A percentile compares a stretch with the other conserved stretches of the same genome.
Conservation (phyloP, 768 basidiomycete species). For the Lactarius sp. region DNA sequence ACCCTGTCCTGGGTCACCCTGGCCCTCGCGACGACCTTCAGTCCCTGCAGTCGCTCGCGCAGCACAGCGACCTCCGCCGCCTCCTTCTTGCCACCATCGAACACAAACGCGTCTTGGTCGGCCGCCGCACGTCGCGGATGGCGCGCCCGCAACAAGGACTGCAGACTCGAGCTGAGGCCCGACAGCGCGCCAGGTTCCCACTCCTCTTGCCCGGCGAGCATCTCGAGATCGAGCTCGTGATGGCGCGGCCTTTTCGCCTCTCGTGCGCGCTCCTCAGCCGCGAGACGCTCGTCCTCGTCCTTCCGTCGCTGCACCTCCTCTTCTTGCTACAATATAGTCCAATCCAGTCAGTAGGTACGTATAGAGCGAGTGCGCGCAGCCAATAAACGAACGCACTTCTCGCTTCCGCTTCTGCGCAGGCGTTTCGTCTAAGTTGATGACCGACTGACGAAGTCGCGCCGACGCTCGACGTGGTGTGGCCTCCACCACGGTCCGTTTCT, state of each 20-base stretch:
- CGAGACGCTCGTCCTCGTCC: constrained; percentile 58
- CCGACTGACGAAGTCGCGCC: constrained; percentile 48
- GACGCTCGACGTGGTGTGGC: constrained; percentile 59
- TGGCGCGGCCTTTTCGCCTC: constrained; percentile 65
- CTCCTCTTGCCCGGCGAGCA: constrained; percentile 45
- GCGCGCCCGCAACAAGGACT: constrained; percentile 35
- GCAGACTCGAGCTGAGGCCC: constrained; percentile 43
- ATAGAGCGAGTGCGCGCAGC: too few relatives aligned
- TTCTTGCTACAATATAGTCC: constrained; percentile 38
- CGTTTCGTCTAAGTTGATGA: constrained; percentile 59
- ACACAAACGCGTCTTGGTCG: constrained; percentile 49
- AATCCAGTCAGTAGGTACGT: too few relatives aligned
- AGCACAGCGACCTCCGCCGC: constrained; percentile 48
- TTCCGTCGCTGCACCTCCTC: constrained; percentile 44
- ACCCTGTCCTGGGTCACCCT: constrained; percentile 74
- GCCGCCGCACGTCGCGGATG: constrained; percentile 40
- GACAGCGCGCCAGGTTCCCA: constrained; percentile 42
- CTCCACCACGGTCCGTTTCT: constrained; percentile 40
- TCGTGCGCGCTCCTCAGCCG: constrained; percentile 57
- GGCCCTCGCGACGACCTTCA: constrained; percentile 70
- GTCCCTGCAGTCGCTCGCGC: constrained; percentile 45
- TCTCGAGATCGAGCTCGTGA: constrained; percentile 55
- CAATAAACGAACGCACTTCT: constrained; percentile 41
- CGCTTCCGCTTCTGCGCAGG: constrained; percentile 59
- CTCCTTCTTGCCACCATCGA: constrained; percentile 43